Base-by-base conservation (phyloP, 2,329 filamentous ascomycete genomes). In the Nakataea oryzae region DNA sequence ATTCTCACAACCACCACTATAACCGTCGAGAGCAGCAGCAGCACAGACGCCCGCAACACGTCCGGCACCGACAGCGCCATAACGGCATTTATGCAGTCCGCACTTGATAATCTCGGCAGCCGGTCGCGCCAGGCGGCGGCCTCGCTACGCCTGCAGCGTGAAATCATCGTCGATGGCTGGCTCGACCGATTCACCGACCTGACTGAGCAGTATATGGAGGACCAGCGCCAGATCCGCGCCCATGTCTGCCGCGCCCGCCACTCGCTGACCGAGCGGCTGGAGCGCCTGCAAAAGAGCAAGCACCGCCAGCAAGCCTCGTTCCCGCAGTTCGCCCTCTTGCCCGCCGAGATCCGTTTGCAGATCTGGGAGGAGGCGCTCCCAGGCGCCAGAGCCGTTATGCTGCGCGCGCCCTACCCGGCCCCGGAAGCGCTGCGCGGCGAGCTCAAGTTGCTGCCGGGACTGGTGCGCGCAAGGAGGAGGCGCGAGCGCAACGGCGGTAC, bases 301-400 rank as follows among this genome's bases (percentile, higher is more conserved):
- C 41, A 58, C 24, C 30, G 54, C 54, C 28, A 47, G 59, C 3
- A 24, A 13, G 55, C 21, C n/a, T 60, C 27, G 28, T 69, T 69
- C 54, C 59, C 64, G 0, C 63, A 54, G 14, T 69, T 70, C 60
- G 12, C 62, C 28, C 58, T 61, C 4, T 60, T 70, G 29, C 68
- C 68, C 9, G 62, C 65, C 14, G 68, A 70, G 61, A 62, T 70
- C 11, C 67, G 66, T 30, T 63, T 69, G 17, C 60, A 63, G 30
- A 64, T 69, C 47, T 70, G 67, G 68, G 63, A 62, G 30, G 58
- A 58, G 58, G 58, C 62, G 2, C 58, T 60, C 0, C 34, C 58
- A 17, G 62, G 58, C 41, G 55, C 62, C 24, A 27, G 62, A 11
- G 62, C 62, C 34, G 62, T 63, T 17, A 34, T 63, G n/a, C 50